Percentiles rank a stretch among this genome's conserved stretches.
phyloP scores from a whole-genome alignment of 371 early-diverging fungal genomes.

The Dichotomocladium elegans region DNA sequence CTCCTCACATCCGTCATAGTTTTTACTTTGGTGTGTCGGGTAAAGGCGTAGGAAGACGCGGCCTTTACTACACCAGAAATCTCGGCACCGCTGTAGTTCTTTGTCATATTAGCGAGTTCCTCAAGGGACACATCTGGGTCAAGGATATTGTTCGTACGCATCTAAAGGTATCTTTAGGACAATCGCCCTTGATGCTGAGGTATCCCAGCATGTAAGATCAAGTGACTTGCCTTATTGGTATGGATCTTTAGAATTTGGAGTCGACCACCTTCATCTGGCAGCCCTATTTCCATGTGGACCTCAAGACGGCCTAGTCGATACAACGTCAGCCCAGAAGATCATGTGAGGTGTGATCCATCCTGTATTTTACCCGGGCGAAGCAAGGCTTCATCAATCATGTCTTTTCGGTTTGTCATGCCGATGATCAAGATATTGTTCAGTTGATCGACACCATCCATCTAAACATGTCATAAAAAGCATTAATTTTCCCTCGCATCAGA shows the following conservation, averaged over 20 bases:
- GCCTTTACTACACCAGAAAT: conserved; percentile 96
- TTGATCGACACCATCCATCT: conserved; percentile 99
- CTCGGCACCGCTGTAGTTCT: conserved; percentile 99
- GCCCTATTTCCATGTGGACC: conserved; percentile 94
- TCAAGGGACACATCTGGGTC: conserved; percentile 86
- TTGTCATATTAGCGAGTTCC: conserved; percentile 91
- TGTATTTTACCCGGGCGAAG: conserved; percentile 80
- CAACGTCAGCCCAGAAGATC: not conserved
- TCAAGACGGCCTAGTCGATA: conserved; percentile 76
- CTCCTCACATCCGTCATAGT: not conserved
- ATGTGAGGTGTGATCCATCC: not conserved
- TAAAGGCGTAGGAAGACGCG: conserved; percentile 99
- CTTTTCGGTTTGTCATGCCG: conserved; percentile 99
- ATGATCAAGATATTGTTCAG: conserved; percentile 96
- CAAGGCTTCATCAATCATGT: conserved; percentile 98
- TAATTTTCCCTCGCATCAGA: too few relatives aligned
- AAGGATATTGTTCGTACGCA: conserved; percentile 84
- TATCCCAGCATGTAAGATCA: too few relatives aligned
- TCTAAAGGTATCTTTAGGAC: too few relatives aligned
- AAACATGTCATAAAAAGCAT: conserved; percentile 1
- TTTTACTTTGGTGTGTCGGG: conserved; percentile 88
- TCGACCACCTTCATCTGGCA: conserved; percentile 92
- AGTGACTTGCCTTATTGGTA: conserved; percentile 71
- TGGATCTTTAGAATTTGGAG: conserved; percentile 94
- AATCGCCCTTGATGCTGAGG: too few relatives aligned